Percentiles rank a stretch among this genome's conserved stretches.
These are phyloP conservation scores for Knoxdaviesia capensis DNA, from an alignment of 2,329 filamentous ascomycete species.

Conservation along the genomic window DNA sequence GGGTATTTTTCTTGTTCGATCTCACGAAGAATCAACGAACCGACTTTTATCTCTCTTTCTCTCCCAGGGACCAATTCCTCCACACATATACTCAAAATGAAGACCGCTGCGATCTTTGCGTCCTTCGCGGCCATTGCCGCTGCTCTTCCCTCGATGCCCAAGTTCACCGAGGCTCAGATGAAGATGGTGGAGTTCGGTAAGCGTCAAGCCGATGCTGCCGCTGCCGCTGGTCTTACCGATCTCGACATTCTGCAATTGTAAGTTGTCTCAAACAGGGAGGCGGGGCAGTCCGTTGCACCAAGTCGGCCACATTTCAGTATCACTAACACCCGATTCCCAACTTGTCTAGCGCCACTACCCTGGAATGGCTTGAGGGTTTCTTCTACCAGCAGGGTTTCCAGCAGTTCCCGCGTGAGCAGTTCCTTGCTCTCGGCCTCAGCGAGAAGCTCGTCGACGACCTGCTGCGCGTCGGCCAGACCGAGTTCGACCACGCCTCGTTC, in stretches of 20 bases:
- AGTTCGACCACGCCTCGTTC: conserved; percentile 24
- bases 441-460: conserved; percentile 23
- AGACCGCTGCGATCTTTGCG: conserved; percentile 19
- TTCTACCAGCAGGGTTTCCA: conserved; percentile 56
- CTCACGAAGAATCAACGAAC: too few species aligned
- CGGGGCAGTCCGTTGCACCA: too few species aligned
- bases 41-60: not conserved
- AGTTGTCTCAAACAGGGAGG: conserved; percentile 8
- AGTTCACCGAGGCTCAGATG: conserved; percentile 22
- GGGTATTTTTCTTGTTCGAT: too few species aligned
- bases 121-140: conserved; percentile 22
- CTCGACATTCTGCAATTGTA: conserved; percentile 39
- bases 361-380: conserved; percentile 53
- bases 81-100: conserved; percentile 15
- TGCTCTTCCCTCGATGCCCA: conserved; percentile 24
- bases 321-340: conserved; percentile 5
- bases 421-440: conserved; percentile 26
- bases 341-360: conserved; percentile 38
- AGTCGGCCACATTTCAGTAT: not conserved
- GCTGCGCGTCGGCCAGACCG: conserved; percentile 39
- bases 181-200: conserved; percentile 25
- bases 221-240: conserved; percentile 25
- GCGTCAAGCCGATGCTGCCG: conserved; percentile 28
- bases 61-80: not conserved
- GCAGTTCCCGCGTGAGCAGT: conserved; percentile 44